Conservation (phyloP, 169 alveolate genomes). For the Plasmodium berghei region DNA sequence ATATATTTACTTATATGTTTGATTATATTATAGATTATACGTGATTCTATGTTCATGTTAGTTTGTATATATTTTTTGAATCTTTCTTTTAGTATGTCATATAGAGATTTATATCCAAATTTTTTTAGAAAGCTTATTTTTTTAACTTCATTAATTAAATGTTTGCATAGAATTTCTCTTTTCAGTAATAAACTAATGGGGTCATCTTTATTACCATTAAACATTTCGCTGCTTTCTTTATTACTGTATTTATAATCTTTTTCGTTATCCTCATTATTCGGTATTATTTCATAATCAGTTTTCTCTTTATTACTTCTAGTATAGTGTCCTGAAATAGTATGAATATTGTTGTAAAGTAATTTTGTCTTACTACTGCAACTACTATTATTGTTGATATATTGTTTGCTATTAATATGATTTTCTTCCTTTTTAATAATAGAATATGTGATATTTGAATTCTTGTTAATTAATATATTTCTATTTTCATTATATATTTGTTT, state of each 20-base stretch:
- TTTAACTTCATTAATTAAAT: slow-evolving; percentile 25
- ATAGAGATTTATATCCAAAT: slow-evolving; percentile 51
- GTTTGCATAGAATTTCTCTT: background rate
- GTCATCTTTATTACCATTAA: background rate
- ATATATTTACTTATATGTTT: slow-evolving; percentile 42
- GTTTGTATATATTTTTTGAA: slow-evolving; percentile 1
- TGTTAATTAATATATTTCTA: slow-evolving; percentile 2
- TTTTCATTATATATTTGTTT: slow-evolving; percentile 5
- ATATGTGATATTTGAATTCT: slow-evolving; percentile 3
- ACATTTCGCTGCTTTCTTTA: background rate
- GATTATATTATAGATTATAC: slow-evolving; percentile 24
- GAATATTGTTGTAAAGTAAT: no score
- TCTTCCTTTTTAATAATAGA: slow-evolving; percentile 35
- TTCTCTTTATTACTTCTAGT: no score
- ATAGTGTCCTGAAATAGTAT: no score
- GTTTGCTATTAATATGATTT: background rate
- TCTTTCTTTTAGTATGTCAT: slow-evolving; percentile 45
- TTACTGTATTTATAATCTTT: background rate
- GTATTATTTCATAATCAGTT: background rate
- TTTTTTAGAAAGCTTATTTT: slow-evolving; percentile 16
- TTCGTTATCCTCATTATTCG: background rate
- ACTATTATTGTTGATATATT: slow-evolving; percentile 1
- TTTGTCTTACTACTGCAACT: background rate
- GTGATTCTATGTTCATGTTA: slow-evolving; percentile 26
- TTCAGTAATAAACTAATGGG: background rate